A percentile compares a stretch with the other conserved stretches of the same genome.
These are phyloP conservation scores for Piloderma croceum DNA, from an alignment of 768 basidiomycete species.

Conservation along the genomic window DNA sequence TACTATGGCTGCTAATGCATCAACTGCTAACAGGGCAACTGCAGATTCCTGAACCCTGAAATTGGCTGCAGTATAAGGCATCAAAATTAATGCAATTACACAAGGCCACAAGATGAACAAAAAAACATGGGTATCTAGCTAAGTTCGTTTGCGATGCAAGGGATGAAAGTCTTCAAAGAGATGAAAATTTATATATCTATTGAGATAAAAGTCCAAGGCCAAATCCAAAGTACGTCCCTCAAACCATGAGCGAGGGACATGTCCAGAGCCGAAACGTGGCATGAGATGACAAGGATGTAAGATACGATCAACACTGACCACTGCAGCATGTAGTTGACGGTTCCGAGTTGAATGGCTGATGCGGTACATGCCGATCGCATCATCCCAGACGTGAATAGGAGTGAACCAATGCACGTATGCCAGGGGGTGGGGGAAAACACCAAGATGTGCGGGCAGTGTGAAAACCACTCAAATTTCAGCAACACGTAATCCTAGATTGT, in stretches of 20 bases:
- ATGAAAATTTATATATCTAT: not conserved
- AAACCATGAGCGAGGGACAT: not conserved
- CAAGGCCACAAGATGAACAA: no score
- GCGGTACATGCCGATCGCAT: not conserved
- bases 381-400: constrained; percentile 4
- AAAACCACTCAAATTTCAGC: constrained; percentile 12
- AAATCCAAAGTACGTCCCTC: not conserved
- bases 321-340: not conserved
- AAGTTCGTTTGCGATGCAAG: not conserved
- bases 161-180: not conserved
- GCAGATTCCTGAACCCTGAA: no score
- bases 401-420: constrained; percentile 24
- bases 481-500: constrained; percentile 7
- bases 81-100: no score
- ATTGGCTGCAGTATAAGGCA: no score
- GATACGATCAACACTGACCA: not conserved
- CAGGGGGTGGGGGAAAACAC: constrained; percentile 6
- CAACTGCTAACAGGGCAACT: no score
- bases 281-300: not conserved
- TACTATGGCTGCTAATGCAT: no score
- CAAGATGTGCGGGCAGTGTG: constrained; percentile 6
- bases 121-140: not conserved
- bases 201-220: not conserved
- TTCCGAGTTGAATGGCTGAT: constrained; percentile 1
- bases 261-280: not conserved